Base-by-base conservation (phyloP, 768 basidiomycete species). In the Hypholoma fasciculare region DNA sequence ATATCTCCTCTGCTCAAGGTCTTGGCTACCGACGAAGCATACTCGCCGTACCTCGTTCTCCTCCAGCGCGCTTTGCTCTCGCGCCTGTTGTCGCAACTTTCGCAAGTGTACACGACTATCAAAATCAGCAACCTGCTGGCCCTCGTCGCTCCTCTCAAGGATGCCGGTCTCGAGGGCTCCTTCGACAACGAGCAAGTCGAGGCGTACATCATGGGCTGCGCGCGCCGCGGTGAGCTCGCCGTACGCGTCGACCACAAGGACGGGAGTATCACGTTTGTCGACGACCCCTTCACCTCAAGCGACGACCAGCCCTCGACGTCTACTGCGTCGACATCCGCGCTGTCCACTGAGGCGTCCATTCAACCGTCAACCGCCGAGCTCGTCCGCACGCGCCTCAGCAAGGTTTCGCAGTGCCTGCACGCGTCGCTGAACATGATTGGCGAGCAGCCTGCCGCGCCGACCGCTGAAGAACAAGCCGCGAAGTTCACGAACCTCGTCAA, bases 191-290 rank as follows among this genome's bases (percentile, higher is more conserved):
- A 89, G 59, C 87, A 89, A 69, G 78, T 89, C 62, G 94, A 98
- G 74, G 89, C 90, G 4, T 98, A 96, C 73, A 76, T 98, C 61
- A 96, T 97, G 91, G 88, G 89, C 37, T 93, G 94, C 58, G 92
- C 93, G 44, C 85, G 89, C 48, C 85, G 89, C 7, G 92, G 93
- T 39, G 94, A 97, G 71, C 83, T 98, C 49, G 82, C 76, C 64
- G 88, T 97, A 61, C 86, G 87, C 14, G 85, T 98, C 46, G 94
- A 98, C 72, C 96, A 99, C 70, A 87, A 89, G 30, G 84, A 82
- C 3, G 91, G 93, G 16, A 87, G 86, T 59, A 87, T 98, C 72
- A 80, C 85, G 6, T 99, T 98, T 67, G 80, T 88, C 46, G 90
- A 95, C 65, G 88, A 91, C 54, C 81, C 87, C 0, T 92, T 90